Base-by-base conservation (phyloP, 1,139 yeast species). In the Torulaspora pretoriensis region DNA sequence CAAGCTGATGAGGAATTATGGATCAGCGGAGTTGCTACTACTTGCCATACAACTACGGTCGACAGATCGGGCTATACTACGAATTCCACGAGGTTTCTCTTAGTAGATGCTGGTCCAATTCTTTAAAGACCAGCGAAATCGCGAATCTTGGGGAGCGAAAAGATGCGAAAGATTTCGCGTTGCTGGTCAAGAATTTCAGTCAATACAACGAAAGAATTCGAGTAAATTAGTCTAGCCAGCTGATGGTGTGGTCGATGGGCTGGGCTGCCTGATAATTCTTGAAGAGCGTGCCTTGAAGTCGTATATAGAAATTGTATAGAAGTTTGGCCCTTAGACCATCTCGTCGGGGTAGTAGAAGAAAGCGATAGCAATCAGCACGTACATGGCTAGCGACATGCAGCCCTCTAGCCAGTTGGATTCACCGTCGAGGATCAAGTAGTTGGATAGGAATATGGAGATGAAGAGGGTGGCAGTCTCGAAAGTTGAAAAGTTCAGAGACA, bases 391-490 rank as follows among this genome's bases (percentile, higher is more conserved):
- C 55, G 94, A 73, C 94, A 92, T 83, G 36, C 83, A 88, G 46
- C 98, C 98, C 71, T 92, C 98, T 47, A 92, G 76, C 96, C 97
- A 92, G 67, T 92, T 92, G 53, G 92, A 81, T 65, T 89, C 95
- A 47, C 98, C 98, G 65, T 92, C 98, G 51, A 84, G 74, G 51
- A 92, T 82, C 56, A 90, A 77, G 67, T 87, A 84, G 63, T 90
- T 90, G 42, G 94, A 80, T 51, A 94, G 81, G 64, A 89, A 83
- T 53, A 92, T 95, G 22, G 96, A 79, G 32, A 88, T 82, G 65
- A 92, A 89, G 66, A 92, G 69, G 30, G 90, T 86, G 1, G 94
- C 90, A 1, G 97, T 89, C 69, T 92, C 98, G 66, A 89, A 90
- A 2, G 95, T 85, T 46, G 92, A 82, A 68, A 94, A 92, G 67